These are phyloP conservation scores for Russula sp. DNA, from an alignment of 768 basidiomycete species.

Conservation along the genomic window DNA sequence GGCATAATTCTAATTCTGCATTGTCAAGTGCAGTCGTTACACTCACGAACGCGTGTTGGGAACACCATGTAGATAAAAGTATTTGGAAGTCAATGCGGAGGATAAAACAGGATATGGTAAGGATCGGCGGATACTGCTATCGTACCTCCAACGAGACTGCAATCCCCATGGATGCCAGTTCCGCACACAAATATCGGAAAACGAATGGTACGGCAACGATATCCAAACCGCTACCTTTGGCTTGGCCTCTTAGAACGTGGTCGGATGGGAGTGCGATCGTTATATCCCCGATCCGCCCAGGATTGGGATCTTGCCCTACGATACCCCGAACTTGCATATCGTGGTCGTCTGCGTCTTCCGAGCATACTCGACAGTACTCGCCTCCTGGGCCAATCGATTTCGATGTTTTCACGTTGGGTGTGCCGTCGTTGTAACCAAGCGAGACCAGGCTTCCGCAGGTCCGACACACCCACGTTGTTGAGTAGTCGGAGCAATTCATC, in stretches of 20 bases:
- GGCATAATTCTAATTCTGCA: not conserved
- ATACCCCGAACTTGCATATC: slow-evolving; percentile 52
- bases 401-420: slow-evolving; percentile 53
- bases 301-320: slow-evolving; percentile 38
- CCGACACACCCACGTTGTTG: slow-evolving; percentile 97
- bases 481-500: slow-evolving; percentile 99
- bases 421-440: slow-evolving; percentile 88
- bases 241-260: slow-evolving; percentile 50
- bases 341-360: slow-evolving; percentile 58
- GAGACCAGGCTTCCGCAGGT: slow-evolving; percentile 94
- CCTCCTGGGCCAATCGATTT: slow-evolving; percentile 69
- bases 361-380: slow-evolving; percentile 95
- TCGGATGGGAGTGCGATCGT: slow-evolving; percentile 58
- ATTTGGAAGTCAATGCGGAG: not conserved
- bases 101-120: not conserved
- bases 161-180: slow-evolving; percentile 98
- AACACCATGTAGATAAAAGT: not conserved
- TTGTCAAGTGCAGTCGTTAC: not conserved
- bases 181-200: slow-evolving; percentile 89
- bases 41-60: not conserved
- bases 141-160: slow-evolving; percentile 75
- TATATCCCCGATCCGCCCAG: slow-evolving; percentile 40
- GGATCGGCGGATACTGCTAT: not conserved
- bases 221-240: slow-evolving; percentile 80
- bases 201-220: slow-evolving; percentile 95